Base-by-base conservation (phyloP, 179 eudicot species). In the Spergularia azorica region DNA sequence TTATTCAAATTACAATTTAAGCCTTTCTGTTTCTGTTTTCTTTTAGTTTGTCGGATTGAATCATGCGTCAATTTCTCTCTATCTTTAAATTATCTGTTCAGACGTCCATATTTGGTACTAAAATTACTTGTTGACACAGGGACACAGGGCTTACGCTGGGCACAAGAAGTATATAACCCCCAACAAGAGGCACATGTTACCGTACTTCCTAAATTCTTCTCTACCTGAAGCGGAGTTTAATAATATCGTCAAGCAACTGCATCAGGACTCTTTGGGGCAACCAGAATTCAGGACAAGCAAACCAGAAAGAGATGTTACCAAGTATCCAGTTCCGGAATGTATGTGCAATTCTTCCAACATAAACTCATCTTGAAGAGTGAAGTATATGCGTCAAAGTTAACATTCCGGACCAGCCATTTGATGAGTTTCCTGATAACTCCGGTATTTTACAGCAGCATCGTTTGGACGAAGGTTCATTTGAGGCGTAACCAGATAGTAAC, bases 121-220 rank as follows among this genome's bases (percentile, higher is more conserved):
- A 62, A 50, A 58, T 57, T 63, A 41, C 11, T 82, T 65, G 60
- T 56, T 77, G 72, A 43, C 79, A 50, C 87, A 95, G 97, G 99
- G 99, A 16, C 95, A 89, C 39, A 88, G 99, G 80, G 99, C 99
- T 0, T 93, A 91, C 78, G 94, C 92, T 10, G 99, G 98, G 41
- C 99, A 95, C 90, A 93, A 74, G 74, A 95, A 95, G 86, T 85
- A 86, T 26, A 91, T 95, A 55, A 95, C 93, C 12, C 99, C 99
- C 6, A 95, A 95, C 88, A 95, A 95, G 76, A 80, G 99, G 77
- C 92, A 89, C 75, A 93, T 95, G 98, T 78, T 95, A 4, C 90
- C 91, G 0, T 85, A 90, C 76, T 95, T 95, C 81, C 67, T 93
- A 50, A 73, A 95, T 68, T 78, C 97, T 9, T 89, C 98, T 50